Conservation (phyloP, 768 basidiomycete genomes). For the Termitomyces sp. region DNA sequence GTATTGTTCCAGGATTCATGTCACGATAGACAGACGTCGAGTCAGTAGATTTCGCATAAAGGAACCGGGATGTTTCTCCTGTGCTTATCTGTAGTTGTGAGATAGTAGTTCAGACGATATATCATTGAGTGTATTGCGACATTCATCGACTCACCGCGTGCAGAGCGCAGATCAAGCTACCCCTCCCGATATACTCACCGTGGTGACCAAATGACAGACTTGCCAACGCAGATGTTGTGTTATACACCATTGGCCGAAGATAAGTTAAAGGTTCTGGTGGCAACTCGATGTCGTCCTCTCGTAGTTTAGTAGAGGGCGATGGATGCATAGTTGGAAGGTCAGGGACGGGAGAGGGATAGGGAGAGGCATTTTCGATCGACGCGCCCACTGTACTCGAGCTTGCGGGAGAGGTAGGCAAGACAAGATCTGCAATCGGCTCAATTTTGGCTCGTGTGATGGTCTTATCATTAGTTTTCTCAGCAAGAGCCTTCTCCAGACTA, state of each 20-base stretch:
- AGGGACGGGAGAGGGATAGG: conserved; percentile 11
- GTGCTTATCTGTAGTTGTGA: conserved; percentile 26
- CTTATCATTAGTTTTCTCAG: conserved; percentile 8
- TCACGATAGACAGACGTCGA: conserved; percentile 23
- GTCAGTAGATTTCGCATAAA: conserved; percentile 37
- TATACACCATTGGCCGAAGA: conserved; percentile 29
- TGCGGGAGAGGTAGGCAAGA: conserved; percentile 11
- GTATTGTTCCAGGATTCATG: conserved; percentile 15
- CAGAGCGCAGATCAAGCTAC: conserved; percentile 40
- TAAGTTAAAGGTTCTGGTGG: conserved; percentile 11
- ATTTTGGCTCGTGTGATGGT: conserved; percentile 3
- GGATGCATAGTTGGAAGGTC: conserved; percentile 3
- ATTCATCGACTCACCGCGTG: conserved; percentile 30
- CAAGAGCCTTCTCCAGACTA: conserved; percentile 20
- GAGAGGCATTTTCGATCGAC: conserved; percentile 14
- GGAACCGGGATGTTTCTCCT: conserved; percentile 25
- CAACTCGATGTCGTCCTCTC: conserved; percentile 9
- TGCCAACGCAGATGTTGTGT: conserved; percentile 33
- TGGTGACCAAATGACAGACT: conserved; percentile 40
- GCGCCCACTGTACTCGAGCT: conserved; percentile 16
- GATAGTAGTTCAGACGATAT: not conserved
- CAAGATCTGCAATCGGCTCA: conserved; percentile 6
- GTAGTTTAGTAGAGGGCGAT: not conserved
- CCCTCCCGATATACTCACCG: conserved; percentile 43
- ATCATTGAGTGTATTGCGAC: not conserved